Percentiles rank a stretch among this genome's conserved stretches.
phyloP scores from a whole-genome alignment of 2,329 filamentous ascomycete species.

The Fusarium robinianum region DNA sequence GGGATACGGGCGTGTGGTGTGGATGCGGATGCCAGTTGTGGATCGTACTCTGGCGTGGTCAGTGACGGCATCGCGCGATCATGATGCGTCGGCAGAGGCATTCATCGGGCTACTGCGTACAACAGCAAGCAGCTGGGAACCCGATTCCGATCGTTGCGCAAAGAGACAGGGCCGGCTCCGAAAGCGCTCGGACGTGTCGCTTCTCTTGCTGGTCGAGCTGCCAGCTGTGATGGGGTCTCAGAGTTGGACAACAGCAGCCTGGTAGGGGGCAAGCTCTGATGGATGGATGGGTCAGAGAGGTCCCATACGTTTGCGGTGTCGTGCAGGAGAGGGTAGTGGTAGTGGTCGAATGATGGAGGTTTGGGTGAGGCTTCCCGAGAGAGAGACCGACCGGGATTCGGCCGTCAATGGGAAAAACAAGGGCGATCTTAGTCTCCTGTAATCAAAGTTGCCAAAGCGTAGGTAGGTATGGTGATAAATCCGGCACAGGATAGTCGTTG shows the following conservation, averaged over 20 bases:
- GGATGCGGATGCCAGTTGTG: constrained; percentile 19
- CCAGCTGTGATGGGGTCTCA: constrained; percentile 5
- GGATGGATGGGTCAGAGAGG: too few species aligned
- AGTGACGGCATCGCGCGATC: constrained; percentile 30
- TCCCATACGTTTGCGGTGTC: too few species aligned
- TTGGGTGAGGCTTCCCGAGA: constrained; percentile 21
- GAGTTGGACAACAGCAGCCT: constrained; percentile 23
- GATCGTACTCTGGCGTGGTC: constrained; percentile 10
- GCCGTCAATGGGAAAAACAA: constrained; percentile 8
- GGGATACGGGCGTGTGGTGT: constrained; percentile 7
- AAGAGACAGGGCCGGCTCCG: constrained; percentile 23
- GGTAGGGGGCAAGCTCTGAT: constrained; percentile 21
- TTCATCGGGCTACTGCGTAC: constrained; percentile 12
- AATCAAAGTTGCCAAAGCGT: constrained; percentile 13
- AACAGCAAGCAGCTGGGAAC: constrained; percentile 7
- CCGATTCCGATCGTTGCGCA: constrained; percentile 23
- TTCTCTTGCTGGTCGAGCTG: constrained; percentile 6
- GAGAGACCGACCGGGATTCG: constrained; percentile 19
- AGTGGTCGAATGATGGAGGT: too few species aligned
- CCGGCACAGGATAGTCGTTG: constrained; percentile 4
- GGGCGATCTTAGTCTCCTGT: too few species aligned
- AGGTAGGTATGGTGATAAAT: constrained; percentile 23
- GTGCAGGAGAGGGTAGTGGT: too few species aligned
- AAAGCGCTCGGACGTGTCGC: constrained; percentile 28
- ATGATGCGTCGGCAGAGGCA: constrained; percentile 23